These are phyloP conservation scores for Sonneratia caseolaris DNA, from an alignment of 345 rosid genomes.

Conservation along the genomic window DNA sequence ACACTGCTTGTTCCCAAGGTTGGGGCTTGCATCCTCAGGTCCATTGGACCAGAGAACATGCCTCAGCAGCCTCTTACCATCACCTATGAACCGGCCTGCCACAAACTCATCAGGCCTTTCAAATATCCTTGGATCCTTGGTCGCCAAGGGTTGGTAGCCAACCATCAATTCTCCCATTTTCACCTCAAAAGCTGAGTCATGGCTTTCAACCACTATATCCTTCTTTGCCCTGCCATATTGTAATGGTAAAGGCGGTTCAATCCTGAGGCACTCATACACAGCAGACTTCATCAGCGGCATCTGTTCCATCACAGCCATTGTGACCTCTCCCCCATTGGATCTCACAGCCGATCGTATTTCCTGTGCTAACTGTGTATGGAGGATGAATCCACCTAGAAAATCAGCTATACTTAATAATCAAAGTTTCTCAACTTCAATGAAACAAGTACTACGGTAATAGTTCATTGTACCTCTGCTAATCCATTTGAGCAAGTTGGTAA, in stretches of 20 bases:
- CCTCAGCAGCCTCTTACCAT: slow-evolving; percentile 33
- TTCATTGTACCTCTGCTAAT: slow-evolving; percentile 4
- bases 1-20: slow-evolving; percentile 41
- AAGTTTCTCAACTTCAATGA: neutral
- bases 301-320: slow-evolving; percentile 10
- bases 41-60: slow-evolving; percentile 53
- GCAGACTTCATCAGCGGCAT: slow-evolving; percentile 20
- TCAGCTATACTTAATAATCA: too few relatives aligned
- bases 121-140: slow-evolving; percentile 19
- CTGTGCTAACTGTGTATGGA: slow-evolving; percentile 10
- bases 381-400: slow-evolving; percentile 9
- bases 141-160: slow-evolving; percentile 23
- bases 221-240: slow-evolving; percentile 20
- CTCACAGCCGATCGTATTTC: slow-evolving; percentile 14
- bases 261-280: slow-evolving; percentile 19
- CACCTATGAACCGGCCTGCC: slow-evolving; percentile 16
- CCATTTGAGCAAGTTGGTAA: slow-evolving; percentile 18
- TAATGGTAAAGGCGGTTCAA: slow-evolving; percentile 18
- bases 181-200: slow-evolving; percentile 16
- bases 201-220: slow-evolving; percentile 21
- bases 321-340: slow-evolving; percentile 11
- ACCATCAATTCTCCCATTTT: slow-evolving; percentile 19
- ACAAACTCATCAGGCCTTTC: slow-evolving; percentile 20
- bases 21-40: slow-evolving; percentile 26
- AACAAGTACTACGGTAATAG: neutral